Evolutionary conservation across 163 green algal species (phyloP).

Genomic region (Coccomyxa subellipsoidea): DNA sequence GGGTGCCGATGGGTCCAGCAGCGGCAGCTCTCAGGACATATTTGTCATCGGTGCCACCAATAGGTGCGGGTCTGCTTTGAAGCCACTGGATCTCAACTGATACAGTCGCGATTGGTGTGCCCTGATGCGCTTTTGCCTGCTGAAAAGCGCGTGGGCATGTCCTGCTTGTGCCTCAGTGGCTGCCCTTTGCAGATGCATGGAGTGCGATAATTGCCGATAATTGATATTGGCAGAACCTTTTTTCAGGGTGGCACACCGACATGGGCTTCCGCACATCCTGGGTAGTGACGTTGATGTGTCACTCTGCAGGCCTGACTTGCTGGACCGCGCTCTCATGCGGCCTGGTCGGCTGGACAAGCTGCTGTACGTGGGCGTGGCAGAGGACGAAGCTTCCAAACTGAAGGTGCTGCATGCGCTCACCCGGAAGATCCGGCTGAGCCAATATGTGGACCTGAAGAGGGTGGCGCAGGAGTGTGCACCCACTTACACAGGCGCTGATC

Average conservation of each 20-base stretch:
- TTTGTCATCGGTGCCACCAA: slow-evolving; percentile 38
- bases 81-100: no score
- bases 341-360: slow-evolving; percentile 82
- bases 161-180: no score
- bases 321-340: slow-evolving; percentile 77
- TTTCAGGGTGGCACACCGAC: no score
- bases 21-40: slow-evolving; percentile 12
- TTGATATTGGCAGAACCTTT: no score
- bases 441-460: slow-evolving; percentile 63
- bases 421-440: slow-evolving; percentile 75
- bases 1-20: background rate
- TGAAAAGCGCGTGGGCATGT: no score
- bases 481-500: slow-evolving; percentile 84
- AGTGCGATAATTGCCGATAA: no score
- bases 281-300: background rate
- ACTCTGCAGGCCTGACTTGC: slow-evolving; percentile 48
- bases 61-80: slow-evolving; percentile 5
- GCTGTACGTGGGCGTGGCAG: slow-evolving; percentile 81
- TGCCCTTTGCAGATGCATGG: no score
- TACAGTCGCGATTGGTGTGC: no score
- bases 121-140: no score
- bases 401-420: slow-evolving; percentile 83
- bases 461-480: slow-evolving; percentile 52
- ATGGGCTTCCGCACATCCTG: background rate
- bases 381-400: slow-evolving; percentile 29